Conservation (phyloP, 371 early-diverging fungal species). For the Actinomucor elegans region DNA sequence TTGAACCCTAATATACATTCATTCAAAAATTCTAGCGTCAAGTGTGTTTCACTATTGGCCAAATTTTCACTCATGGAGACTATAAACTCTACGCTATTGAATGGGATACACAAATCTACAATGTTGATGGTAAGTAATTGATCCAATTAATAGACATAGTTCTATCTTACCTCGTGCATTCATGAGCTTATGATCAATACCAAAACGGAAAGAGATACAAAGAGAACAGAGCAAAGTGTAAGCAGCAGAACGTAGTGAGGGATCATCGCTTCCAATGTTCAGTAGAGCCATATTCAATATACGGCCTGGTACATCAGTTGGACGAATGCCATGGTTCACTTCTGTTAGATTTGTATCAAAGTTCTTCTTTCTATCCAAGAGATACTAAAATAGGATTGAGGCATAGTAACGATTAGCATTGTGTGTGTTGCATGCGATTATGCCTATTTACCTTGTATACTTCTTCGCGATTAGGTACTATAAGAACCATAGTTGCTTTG, state of each 20-base stretch:
- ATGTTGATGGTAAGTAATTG: no score
- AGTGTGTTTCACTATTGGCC: slow-evolving; percentile 68
- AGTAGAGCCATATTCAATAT: slow-evolving; percentile 89
- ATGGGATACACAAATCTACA: slow-evolving; percentile 82
- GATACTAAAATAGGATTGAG: no score
- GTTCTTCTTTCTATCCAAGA: slow-evolving; percentile 62
- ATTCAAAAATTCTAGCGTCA: slow-evolving; percentile 84
- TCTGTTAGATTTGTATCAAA: slow-evolving; percentile 59
- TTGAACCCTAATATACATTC: slow-evolving; percentile 82
- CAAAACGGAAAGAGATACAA: slow-evolving; percentile 74
- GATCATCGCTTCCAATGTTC: slow-evolving; percentile 79
- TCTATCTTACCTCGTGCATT: slow-evolving; percentile 59
- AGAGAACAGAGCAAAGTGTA: slow-evolving; percentile 84
- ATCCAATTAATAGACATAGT: no score
- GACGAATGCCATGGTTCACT: slow-evolving; percentile 69
- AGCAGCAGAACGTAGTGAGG: slow-evolving; percentile 73
- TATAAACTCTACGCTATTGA: slow-evolving; percentile 78
- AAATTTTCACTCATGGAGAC: slow-evolving; percentile 72
- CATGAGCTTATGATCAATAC: slow-evolving; percentile 72
- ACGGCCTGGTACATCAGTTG: slow-evolving; percentile 87
- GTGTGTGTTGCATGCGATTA: neutral
- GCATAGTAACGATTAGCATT: no score
- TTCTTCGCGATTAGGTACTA: slow-evolving; percentile 74
- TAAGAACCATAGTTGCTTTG: slow-evolving; percentile 58
- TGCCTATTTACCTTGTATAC: slow-evolving; percentile 50